Base-by-base conservation (phyloP, 257 asterid species). In the Nicotiana otophora region DNA sequence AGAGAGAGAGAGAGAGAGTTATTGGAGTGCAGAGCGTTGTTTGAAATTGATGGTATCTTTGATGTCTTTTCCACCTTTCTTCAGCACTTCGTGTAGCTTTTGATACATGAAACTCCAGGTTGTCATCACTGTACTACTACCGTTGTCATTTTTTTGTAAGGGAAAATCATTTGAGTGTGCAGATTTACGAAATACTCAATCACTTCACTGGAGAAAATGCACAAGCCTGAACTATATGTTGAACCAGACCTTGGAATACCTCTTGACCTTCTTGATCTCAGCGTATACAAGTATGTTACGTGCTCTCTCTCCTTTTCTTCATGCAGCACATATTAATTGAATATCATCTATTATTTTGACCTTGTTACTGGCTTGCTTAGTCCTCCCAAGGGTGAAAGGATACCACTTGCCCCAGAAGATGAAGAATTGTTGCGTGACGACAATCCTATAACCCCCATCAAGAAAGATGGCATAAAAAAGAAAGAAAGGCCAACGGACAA, bases 161-260 rank as follows among this genome's bases (percentile, higher is more conserved):
- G 75, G 76, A 39, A 81, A 75, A 72, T 82, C 46, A 64, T 72
- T 85, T 70, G 74, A 81, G 63, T 81, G 53, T 91, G 89, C 95
- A 96, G 99, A 90, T 92, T 94, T 87, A 88, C 96, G 77, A 94
- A 93, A 84, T 96, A 96, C 87, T 81, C 90, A 76, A 90, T 89
- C 62, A 94, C 98, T 19, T 93, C 98, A 23, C 84, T 96, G 94
- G 99, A 96, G 94, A 96, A 96, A 86, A 84, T 89, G 81, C 96
- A 97, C 95, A 96, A 96, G 87, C 98, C 99, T 79, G 95, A 90
- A 86, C 89, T 96, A 55, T 84, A 96, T 61, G 96, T 96, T 82
- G 98, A 96, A 83, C 99, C 99, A 42, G 99, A 96, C 89, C 92
- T 96, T 39, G 99, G 98, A 83, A 96, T 94, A 84, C 98, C 99